Conservation (phyloP, 1,284 basidiomycete species). For the Puccinia polysora region DNA sequence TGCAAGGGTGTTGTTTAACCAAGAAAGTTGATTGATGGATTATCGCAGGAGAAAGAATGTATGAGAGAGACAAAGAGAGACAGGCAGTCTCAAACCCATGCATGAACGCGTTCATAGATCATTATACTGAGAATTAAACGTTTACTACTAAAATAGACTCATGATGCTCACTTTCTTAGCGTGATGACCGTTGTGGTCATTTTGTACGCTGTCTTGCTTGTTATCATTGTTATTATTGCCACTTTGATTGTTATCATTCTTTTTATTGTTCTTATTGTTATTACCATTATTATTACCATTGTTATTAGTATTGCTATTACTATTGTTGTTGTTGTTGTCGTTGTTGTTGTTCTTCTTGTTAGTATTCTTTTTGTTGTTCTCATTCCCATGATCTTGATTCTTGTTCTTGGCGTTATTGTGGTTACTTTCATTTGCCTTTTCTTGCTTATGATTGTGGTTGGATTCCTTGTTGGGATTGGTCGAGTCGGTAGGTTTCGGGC, state of each 20-base stretch:
- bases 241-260: too few relatives aligned
- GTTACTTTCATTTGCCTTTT: neutral
- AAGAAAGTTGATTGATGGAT: too few relatives aligned
- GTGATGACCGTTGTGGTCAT: neutral
- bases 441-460: neutral
- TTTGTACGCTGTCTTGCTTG: neutral
- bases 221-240: neutral
- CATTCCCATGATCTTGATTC: neutral
- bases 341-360: constrained; percentile 1
- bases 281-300: neutral
- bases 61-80: too few relatives aligned
- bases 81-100: too few relatives aligned
- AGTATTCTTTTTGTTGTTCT: too few relatives aligned
- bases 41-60: too few relatives aligned
- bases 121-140: too few relatives aligned
- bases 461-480: neutral
- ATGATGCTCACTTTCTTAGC: too few relatives aligned
- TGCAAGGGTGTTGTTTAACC: too few relatives aligned
- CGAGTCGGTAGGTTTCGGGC: neutral
- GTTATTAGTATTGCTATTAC: neutral
- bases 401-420: neutral
- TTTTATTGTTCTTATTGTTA: neutral
- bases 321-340: neutral
- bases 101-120: too few relatives aligned
- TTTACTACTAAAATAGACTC: too few relatives aligned